Evolutionary conservation across 345 rosid genomes (phyloP).

Genomic region (Eutrema heterophyllum): DNA sequence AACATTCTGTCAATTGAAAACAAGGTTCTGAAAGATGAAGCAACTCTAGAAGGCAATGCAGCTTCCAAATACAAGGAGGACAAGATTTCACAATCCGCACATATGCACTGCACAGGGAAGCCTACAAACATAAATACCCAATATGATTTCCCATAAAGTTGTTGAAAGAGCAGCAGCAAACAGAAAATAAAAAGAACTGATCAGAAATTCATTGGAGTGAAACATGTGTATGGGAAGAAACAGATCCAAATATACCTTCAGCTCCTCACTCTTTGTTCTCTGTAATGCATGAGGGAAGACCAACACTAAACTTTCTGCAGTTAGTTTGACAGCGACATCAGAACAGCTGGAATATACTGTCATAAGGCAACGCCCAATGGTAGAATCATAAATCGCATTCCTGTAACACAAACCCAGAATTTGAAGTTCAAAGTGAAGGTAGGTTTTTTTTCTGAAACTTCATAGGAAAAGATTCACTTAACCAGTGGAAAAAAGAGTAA

Average conservation of each 20-base stretch:
- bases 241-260: conserved; percentile 50
- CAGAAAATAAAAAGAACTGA: background rate
- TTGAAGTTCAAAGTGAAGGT: conserved; percentile 17
- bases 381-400: conserved; percentile 63
- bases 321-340: conserved; percentile 59
- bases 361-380: conserved; percentile 68
- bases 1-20: conserved; percentile 62
- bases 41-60: conserved; percentile 52
- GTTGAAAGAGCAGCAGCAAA: background rate
- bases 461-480: background rate
- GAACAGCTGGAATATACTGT: conserved; percentile 59
- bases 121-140: conserved; percentile 40
- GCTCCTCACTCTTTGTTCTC: conserved; percentile 78
- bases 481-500: background rate
- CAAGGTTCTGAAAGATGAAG: conserved; percentile 70
- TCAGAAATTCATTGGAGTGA: conserved; percentile 8
- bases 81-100: conserved; percentile 65
- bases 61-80: conserved; percentile 80
- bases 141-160: background rate
- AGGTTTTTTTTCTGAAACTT: conserved; percentile 1
- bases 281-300: conserved; percentile 50
- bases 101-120: conserved; percentile 70
- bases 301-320: conserved; percentile 62
- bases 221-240: conserved; percentile 13
- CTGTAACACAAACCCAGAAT: conserved; percentile 40